Evolutionary conservation across 495 filamentous ascomycete species (phyloP), one percentile per base, ranked within the genome.

Genomic region (Penicillium pancosmium): DNA sequence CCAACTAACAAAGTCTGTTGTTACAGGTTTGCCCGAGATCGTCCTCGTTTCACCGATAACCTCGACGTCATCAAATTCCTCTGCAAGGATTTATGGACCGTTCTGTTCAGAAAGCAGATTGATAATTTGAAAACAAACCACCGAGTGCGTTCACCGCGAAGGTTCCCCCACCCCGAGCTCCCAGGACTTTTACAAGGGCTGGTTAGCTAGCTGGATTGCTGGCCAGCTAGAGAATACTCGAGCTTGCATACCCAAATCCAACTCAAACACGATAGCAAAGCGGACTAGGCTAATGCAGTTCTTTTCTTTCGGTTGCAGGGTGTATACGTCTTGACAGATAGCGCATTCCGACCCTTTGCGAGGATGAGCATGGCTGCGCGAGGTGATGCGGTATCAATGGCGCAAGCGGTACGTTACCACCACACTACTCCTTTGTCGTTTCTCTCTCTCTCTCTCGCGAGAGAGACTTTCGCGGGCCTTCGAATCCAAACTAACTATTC

Each of bases 41-140:
- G 91, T 46, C 91, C 94, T 43, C 87, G 92, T 46, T 94, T 96
- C 73, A 86, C 84, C 25, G 90, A 94, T 73, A 91, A 91, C 34
- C 82, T 96, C 19, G 91, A 94, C 66, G 88, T 91, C 27, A 98
- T 98, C 69, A 98, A 98, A 73, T 98, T 98, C 69, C 82, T 98
- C 35, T 98, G 94, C 82, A 98, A 98, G 73, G 95, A 98, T 70
- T 75, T 98, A 44, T 98, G 94, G 94, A 91, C 85, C 50, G 80
- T 96, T 41, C 82, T 97, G 34, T 98, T 97, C 74, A 81, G 91
- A 71, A 98, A 98, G 75, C 94, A 97, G 74, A 88, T 98, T 65
- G 94, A 98, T 71, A 98, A 98, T 76, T 79, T 98, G 43, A 98
- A 98, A 79, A 98, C 94, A 13, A 98, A 98, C 72, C 94, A 98